These are phyloP conservation scores for Starmerella vaccinii DNA, from an alignment of 805 yeast genomes.

Conservation along the genomic window DNA sequence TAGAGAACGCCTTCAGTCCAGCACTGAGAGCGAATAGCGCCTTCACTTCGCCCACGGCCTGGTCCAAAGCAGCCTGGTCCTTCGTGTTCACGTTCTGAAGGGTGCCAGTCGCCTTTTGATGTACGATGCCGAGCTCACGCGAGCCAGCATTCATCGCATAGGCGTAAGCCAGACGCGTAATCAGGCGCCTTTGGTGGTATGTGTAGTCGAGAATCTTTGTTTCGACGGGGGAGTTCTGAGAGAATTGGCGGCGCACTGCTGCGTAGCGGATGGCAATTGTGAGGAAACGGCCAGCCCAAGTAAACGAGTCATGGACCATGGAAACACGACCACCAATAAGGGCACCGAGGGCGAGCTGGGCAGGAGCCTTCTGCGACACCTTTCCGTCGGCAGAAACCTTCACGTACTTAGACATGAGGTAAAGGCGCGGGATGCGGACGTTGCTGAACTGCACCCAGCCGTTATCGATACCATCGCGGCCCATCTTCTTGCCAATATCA, in stretches of 20 bases:
- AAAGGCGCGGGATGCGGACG: conserved; percentile 74
- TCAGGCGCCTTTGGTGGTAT: conserved; percentile 74
- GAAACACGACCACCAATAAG: conserved; percentile 78
- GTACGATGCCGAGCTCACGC: conserved; percentile 45
- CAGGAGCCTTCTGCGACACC: conserved; percentile 71
- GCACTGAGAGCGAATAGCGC: conserved; percentile 76
- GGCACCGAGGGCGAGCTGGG: conserved; percentile 81
- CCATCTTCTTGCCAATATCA: conserved; percentile 93
- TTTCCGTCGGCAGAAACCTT: conserved; percentile 59
- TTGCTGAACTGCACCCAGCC: conserved; percentile 91
- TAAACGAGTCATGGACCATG: conserved; percentile 78
- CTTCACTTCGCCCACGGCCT: conserved; percentile 51
- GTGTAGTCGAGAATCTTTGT: conserved; percentile 76
- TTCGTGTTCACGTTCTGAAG: conserved; percentile 35
- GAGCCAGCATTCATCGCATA: conserved; percentile 70
- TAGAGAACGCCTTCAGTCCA: conserved; percentile 75
- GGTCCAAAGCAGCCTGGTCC: conserved; percentile 40
- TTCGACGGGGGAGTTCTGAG: conserved; percentile 42
- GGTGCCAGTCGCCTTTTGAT: conserved; percentile 34
- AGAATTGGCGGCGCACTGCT: conserved; percentile 80
- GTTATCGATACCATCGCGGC: conserved; percentile 89
- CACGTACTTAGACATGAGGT: conserved; percentile 71
- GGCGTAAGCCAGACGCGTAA: conserved; percentile 73
- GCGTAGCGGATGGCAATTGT: conserved; percentile 86
- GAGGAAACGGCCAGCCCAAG: conserved; percentile 65